Percentiles rank a stretch among this genome's conserved stretches.
Conservation (phyloP, 257 asterid genomes). For the Scutellaria baicalensis region DNA sequence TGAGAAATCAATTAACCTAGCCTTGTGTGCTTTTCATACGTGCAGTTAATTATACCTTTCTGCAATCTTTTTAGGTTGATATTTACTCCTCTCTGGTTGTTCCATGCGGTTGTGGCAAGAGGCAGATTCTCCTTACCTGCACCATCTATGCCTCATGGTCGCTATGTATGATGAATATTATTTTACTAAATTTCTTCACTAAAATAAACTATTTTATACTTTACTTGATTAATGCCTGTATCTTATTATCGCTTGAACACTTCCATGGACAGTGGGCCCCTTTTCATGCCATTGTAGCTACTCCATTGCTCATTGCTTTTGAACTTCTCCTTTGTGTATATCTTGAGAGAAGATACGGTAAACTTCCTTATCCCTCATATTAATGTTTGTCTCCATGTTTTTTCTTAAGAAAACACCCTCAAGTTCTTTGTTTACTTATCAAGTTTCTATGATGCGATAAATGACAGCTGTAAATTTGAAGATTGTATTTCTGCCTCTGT, state of each 20-base stretch:
- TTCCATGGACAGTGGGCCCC: conserved; percentile 89
- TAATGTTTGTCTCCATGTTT: background rate
- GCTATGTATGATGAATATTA: conserved; percentile 50
- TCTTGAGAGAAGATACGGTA: conserved; percentile 67
- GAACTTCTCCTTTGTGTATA: conserved; percentile 87
- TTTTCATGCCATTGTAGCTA: conserved; percentile 75
- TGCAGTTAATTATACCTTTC: background rate
- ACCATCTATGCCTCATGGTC: conserved; percentile 93
- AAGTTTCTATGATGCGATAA: conserved; percentile 17
- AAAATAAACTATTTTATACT: background rate
- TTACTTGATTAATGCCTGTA: background rate
- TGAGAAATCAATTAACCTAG: background rate
- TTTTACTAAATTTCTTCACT: background rate
- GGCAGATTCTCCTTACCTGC: conserved; percentile 99
- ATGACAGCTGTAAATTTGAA: conserved; percentile 79
- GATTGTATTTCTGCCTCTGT: conserved; percentile 85
- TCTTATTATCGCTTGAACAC: conserved; percentile 14
- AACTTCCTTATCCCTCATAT: conserved; percentile 15
- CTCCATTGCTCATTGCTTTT: conserved; percentile 87
- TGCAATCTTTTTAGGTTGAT: conserved; percentile 48
- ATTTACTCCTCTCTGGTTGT: conserved; percentile 85
- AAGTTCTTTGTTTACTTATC: conserved; percentile 12
- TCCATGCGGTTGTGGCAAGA: conserved; percentile 91
- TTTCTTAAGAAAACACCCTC: background rate
- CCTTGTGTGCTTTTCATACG: background rate